Conservation (phyloP, 192 early-diverging fungal genomes). For the Entomortierella parvispora region DNA sequence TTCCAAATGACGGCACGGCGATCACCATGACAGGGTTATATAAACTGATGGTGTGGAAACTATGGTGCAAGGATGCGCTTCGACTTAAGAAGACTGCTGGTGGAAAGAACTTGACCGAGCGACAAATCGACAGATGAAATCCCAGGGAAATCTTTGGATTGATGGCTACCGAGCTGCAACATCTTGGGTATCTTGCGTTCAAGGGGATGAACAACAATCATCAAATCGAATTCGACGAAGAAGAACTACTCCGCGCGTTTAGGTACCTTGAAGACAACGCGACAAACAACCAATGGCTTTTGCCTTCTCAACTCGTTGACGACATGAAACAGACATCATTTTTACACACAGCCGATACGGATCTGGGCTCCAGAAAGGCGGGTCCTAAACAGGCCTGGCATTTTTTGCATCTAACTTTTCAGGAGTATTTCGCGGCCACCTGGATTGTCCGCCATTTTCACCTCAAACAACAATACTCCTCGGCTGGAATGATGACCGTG, state of each 20-base stretch:
- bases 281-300: neutral
- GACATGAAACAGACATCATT: constrained; percentile 9
- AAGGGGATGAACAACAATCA: too few relatives aligned
- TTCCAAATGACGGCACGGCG: neutral
- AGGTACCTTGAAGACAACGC: neutral
- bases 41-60: constrained; percentile 6
- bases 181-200: too few relatives aligned
- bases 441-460: neutral
- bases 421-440: constrained; percentile 10
- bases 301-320: neutral
- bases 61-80: constrained; percentile 12
- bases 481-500: constrained; percentile 1
- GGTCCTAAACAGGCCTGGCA: neutral
- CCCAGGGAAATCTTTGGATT: neutral
- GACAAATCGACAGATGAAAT: neutral
- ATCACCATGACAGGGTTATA: constrained; percentile 15
- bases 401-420: constrained; percentile 17
- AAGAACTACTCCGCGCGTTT: neutral
- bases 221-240: constrained; percentile 3
- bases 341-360: constrained; percentile 5
- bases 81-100: neutral
- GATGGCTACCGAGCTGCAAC: too few relatives aligned
- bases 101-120: neutral
- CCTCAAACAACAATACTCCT: neutral
- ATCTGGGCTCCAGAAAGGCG: neutral